Percentiles rank a stretch among this genome's conserved stretches.
Evolutionary conservation across 2,329 filamentous ascomycete genomes (phyloP).

Genomic region (Ceratocystis albifundus): DNA sequence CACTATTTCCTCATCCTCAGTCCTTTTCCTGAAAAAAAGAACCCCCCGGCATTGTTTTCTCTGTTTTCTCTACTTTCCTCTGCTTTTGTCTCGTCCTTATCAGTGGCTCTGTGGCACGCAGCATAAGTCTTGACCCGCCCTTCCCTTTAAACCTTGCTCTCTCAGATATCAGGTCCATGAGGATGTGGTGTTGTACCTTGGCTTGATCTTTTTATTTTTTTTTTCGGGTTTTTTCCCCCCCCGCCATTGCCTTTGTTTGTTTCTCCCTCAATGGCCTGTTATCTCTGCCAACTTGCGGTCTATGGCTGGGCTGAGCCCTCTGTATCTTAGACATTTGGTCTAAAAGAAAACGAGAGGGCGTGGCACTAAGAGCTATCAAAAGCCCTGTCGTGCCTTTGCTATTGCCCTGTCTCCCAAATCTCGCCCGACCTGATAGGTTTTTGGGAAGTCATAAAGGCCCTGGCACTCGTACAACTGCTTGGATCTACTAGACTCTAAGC

Average conservation of each 20-base stretch:
- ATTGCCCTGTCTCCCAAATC: not conserved
- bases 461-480: conserved; percentile 2
- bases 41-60: conserved; percentile 3
- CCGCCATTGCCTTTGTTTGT: not conserved
- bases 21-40: not conserved
- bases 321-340: conserved; percentile 9
- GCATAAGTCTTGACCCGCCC: conserved; percentile 1
- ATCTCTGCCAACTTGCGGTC: conserved; percentile 1
- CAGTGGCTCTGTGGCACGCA: conserved; percentile 8
- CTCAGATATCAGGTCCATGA: not conserved
- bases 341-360: not conserved
- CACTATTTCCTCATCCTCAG: not conserved
- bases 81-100: conserved; percentile 15
- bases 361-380: conserved; percentile 4
- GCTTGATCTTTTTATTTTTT: not conserved
- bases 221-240: not conserved
- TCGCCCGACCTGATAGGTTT: not conserved
- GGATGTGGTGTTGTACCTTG: not conserved
- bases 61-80: conserved; percentile 12
- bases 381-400: not conserved
- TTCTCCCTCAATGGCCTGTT: not conserved
- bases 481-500: not conserved
- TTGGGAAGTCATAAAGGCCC: not conserved
- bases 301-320: not conserved
- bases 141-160: not conserved